Evolutionary conservation across 768 basidiomycete species (phyloP).

Genomic region (Cystofilobasidium ferigula): DNA sequence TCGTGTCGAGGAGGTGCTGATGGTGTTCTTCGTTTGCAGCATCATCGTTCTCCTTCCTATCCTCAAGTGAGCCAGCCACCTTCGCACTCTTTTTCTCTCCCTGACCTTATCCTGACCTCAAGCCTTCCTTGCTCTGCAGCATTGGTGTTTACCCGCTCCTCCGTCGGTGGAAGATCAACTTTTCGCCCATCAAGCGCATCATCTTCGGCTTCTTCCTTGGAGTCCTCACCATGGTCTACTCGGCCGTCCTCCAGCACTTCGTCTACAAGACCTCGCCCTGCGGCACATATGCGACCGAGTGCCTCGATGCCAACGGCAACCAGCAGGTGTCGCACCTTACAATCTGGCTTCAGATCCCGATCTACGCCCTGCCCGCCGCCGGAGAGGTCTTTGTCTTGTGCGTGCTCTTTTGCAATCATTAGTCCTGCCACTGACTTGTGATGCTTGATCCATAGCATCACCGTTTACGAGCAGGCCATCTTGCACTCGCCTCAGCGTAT

Average conservation of each 20-base stretch:
- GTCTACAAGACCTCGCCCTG: constrained; percentile 34
- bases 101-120: no score
- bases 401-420: no score
- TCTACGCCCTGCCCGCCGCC: constrained; percentile 32
- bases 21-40: not conserved
- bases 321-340: constrained; percentile 1
- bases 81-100: no score
- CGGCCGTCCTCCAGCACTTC: constrained; percentile 36
- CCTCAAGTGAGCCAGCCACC: no score
- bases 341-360: constrained; percentile 33
- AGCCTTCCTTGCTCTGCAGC: no score
- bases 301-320: not conserved
- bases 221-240: constrained; percentile 1
- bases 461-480: constrained; percentile 37
- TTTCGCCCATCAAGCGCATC: constrained; percentile 32
- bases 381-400: constrained; percentile 36
- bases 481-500: constrained; percentile 32
- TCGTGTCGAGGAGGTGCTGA: not conserved
- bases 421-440: no score
- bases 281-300: constrained; percentile 31
- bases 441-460: constrained; percentile 25
- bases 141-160: constrained; percentile 34
- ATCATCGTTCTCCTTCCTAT: constrained; percentile 29
- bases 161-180: constrained; percentile 29
- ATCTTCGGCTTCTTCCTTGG: constrained; percentile 24